phyloP scores from a whole-genome alignment of 805 yeast genomes.

The Starmerella ratchasimensis region DNA sequence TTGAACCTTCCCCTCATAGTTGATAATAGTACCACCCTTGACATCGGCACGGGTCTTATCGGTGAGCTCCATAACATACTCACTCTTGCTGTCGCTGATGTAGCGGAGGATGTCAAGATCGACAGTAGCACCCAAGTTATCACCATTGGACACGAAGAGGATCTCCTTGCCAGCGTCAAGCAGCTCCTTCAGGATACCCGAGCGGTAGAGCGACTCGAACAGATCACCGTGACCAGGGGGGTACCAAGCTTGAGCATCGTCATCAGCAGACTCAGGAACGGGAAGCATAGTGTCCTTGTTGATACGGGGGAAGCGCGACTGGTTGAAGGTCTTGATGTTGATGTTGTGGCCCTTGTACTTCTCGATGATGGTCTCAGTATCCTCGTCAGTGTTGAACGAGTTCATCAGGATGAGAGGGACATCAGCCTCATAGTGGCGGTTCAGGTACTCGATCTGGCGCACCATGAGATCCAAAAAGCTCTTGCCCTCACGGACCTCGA shows the following conservation, averaged over 20 bases:
- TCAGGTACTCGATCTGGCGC: constrained; percentile 90
- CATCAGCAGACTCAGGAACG: constrained; percentile 66
- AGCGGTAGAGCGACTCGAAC: constrained; percentile 74
- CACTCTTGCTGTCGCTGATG: constrained; percentile 82
- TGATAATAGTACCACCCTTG: constrained; percentile 96
- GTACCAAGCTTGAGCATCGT: constrained; percentile 79
- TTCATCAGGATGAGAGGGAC: constrained; percentile 96
- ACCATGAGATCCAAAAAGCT: constrained; percentile 90
- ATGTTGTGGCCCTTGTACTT: constrained; percentile 95
- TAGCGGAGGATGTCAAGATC: constrained; percentile 81
- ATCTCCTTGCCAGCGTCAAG: constrained; percentile 89
- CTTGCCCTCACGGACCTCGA: constrained; percentile 97
- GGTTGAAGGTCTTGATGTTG: constrained; percentile 89
- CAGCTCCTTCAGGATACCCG: constrained; percentile 83
- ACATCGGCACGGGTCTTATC: constrained; percentile 99
- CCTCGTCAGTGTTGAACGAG: constrained; percentile 94
- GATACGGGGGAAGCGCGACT: constrained; percentile 94
- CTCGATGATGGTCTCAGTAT: constrained; percentile 87
- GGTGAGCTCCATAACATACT: constrained; percentile 95
- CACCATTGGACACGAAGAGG: constrained; percentile 93
- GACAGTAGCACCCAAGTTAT: constrained; percentile 96
- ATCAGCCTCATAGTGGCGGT: constrained; percentile 77
- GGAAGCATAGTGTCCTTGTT: constrained; percentile 92
- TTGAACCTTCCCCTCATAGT: constrained; percentile 88
- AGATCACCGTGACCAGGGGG: constrained; percentile 99